Percentiles rank a stretch among this genome's conserved stretches.
phyloP scores from a whole-genome alignment of 2,329 filamentous ascomycete species.

The Neurospora crassa region DNA sequence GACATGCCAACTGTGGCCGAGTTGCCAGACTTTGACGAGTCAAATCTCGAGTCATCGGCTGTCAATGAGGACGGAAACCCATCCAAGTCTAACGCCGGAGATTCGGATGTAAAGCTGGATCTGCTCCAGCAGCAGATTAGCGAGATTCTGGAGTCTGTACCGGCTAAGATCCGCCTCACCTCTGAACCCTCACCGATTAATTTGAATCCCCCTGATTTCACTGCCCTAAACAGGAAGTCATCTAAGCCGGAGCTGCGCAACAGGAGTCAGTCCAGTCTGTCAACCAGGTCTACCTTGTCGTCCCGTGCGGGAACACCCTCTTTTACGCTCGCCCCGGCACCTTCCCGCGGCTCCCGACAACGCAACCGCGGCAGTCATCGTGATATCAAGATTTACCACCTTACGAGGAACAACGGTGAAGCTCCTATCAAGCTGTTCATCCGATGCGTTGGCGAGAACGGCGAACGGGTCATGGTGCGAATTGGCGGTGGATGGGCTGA shows the following conservation, averaged over 20 bases:
- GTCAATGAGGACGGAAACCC: conserved; percentile 34
- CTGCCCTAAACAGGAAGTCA: conserved; percentile 32
- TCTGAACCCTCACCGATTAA: conserved; percentile 38
- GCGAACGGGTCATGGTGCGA: conserved; percentile 93
- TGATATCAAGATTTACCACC: conserved; percentile 86
- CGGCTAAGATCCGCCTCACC: conserved; percentile 67
- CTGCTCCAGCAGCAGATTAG: conserved; percentile 73
- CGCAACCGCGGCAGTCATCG: conserved; percentile 44
- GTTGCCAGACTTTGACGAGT: conserved; percentile 30
- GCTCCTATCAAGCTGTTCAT: conserved; percentile 93
- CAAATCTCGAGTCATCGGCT: conserved; percentile 29
- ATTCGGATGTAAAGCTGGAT: conserved; percentile 39
- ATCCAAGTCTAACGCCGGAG: conserved; percentile 26
- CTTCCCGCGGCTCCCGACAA: conserved; percentile 36
- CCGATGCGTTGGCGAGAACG: conserved; percentile 78
- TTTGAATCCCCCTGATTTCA: conserved; percentile 49
- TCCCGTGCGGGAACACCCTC: conserved; percentile 55
- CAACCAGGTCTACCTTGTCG: conserved; percentile 24
- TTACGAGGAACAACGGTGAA: conserved; percentile 73
- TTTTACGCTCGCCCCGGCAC: conserved; percentile 58
- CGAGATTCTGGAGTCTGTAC: conserved; percentile 67
- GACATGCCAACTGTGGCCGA: conserved; percentile 36
- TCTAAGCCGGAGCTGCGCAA: conserved; percentile 32
- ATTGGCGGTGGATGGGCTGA: conserved; percentile 98
- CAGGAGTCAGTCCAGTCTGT: conserved; percentile 40